phyloP scores from a whole-genome alignment of 2,329 filamentous ascomycete genomes.

The Capronia coronata region DNA sequence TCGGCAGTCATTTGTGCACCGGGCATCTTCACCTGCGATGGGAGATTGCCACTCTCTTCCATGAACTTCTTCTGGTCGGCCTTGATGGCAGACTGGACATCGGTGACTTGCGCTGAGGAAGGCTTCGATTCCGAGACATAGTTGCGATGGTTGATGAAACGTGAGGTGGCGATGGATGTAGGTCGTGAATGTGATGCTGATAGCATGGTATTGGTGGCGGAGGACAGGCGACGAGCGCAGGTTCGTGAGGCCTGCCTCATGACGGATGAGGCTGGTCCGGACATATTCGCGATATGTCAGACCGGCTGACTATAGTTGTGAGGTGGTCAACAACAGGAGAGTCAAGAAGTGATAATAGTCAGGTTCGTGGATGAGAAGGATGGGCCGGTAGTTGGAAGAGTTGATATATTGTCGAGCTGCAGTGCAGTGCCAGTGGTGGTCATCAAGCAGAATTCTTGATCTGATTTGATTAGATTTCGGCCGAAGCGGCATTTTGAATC shows the following conservation, averaged over 20 bases:
- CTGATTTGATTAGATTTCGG: conserved; percentile 16
- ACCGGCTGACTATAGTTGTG: conserved; percentile 16
- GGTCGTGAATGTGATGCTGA: conserved; percentile 31
- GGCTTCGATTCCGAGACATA: conserved; percentile 83
- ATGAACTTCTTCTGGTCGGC: conserved; percentile 76
- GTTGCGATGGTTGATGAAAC: conserved; percentile 45
- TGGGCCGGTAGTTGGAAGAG: no score
- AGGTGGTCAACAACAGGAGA: not conserved
- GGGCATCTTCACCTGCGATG: conserved; percentile 55
- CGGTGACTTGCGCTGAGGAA: conserved; percentile 69
- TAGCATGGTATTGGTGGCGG: conserved; percentile 37
- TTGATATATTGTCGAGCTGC: no score
- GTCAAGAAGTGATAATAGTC: not conserved
- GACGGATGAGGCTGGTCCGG: conserved; percentile 59
- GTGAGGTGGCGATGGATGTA: conserved; percentile 37
- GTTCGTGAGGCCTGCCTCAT: conserved; percentile 66
- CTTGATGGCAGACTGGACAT: conserved; percentile 72
- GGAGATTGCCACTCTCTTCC: conserved; percentile 49
- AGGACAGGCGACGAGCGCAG: conserved; percentile 47
- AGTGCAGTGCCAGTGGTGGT: no score
- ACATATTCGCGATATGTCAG: conserved; percentile 44
- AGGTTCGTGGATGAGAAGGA: not conserved
- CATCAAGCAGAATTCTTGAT: not conserved
- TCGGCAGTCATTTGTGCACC: conserved; percentile 54
- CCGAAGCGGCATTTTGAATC: not conserved